Evolutionary conservation across 139 green algal species (phyloP).

Genomic region (Chlorella sp.): DNA sequence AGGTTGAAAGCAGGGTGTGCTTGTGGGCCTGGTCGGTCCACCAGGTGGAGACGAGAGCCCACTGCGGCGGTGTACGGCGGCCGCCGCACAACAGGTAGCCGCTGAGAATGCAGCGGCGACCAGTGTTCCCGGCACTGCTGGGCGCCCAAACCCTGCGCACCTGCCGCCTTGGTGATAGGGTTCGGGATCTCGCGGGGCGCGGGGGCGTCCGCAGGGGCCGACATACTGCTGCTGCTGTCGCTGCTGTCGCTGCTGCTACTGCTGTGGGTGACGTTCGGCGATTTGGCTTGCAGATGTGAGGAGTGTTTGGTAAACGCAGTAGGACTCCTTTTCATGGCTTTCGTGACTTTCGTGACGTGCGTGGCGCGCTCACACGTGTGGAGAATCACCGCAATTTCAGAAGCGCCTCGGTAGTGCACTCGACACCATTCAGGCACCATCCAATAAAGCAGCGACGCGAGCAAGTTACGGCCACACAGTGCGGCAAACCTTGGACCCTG

Average conservation of each 20-base stretch:
- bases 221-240: not conserved
- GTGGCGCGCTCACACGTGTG: no score
- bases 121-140: not conserved
- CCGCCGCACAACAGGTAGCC: no score
- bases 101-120: not conserved
- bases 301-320: no score
- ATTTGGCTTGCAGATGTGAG: no score
- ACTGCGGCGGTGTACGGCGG: no score
- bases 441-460: not conserved
- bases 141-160: not conserved
- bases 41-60: no score
- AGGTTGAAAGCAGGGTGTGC: no score
- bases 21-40: no score
- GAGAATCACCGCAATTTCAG: no score
- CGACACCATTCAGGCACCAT: not conserved
- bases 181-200: slow-evolving; percentile 13
- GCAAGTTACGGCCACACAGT: not conserved
- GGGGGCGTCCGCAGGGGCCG: not conserved
- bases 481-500: not conserved
- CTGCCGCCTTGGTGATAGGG: slow-evolving; percentile 21
- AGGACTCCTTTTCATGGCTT: no score
- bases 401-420: no score
- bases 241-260: not conserved
- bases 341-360: no score
- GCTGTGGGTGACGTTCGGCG: not conserved